Evolutionary conservation across 768 basidiomycete species (phyloP).

Genomic region (Xerocomus potaroensis): DNA sequence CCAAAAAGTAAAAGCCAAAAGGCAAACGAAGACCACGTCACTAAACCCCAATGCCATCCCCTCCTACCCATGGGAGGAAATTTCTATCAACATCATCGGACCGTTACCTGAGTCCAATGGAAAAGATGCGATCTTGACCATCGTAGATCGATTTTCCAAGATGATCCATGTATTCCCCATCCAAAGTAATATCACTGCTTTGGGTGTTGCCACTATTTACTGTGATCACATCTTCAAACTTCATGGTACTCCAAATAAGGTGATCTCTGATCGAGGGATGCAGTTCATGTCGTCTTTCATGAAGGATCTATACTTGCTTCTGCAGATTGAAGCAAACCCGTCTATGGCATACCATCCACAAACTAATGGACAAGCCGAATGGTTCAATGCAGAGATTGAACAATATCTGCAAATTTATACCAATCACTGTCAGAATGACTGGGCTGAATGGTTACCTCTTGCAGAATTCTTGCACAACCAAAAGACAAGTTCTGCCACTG

Average conservation of each 20-base stretch:
- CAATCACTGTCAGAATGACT: too few species aligned
- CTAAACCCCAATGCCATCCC: neutral
- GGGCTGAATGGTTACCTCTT: too few species aligned
- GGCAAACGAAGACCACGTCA: neutral
- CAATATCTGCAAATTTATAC: too few species aligned
- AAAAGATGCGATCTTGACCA: too few species aligned
- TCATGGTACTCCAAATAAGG: neutral
- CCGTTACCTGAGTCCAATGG: too few species aligned
- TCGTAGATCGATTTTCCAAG: too few species aligned
- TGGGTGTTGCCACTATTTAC: neutral
- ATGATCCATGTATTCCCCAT: neutral
- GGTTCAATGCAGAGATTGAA: too few species aligned
- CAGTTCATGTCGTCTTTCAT: neutral
- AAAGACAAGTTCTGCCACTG: neutral
- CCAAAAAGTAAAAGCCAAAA: neutral
- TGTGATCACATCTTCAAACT: neutral
- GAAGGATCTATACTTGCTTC: neutral
- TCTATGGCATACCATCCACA: neutral
- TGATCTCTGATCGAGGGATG: neutral
- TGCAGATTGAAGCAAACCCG: neutral
- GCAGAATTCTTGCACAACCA: neutral
- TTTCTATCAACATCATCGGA: neutral
- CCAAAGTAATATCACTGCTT: accelerated
- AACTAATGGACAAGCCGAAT: too few species aligned
- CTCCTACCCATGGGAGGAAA: neutral